These are phyloP conservation scores for Cyberlindnera meyerae DNA, from an alignment of 805 yeast species.

Conservation along the genomic window DNA sequence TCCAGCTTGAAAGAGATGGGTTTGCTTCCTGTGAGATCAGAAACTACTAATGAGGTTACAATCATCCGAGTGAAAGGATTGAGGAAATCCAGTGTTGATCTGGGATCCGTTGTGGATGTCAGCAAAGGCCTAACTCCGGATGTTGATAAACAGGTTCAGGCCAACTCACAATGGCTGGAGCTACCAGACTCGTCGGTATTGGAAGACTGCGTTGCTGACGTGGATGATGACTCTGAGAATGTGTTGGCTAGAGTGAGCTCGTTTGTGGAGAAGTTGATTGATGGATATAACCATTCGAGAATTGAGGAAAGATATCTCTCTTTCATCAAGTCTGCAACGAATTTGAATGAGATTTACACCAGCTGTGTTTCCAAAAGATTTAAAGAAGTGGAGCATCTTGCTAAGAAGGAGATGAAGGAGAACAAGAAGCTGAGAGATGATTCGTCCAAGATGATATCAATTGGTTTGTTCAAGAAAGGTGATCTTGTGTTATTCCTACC, in stretches of 20 bases:
- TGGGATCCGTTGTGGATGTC: conserved; percentile 33
- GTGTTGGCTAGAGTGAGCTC: conserved; percentile 15
- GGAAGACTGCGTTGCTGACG: conserved; percentile 8
- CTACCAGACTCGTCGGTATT: conserved; percentile 23
- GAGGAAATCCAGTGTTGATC: conserved; percentile 38
- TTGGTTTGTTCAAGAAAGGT: conserved; percentile 60
- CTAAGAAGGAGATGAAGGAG: conserved; percentile 78
- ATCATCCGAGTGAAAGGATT: conserved; percentile 80
- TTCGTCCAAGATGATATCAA: conserved; percentile 55
- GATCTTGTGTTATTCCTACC: conserved; percentile 86
- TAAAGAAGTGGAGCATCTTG: conserved; percentile 83
- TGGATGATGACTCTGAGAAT: conserved; percentile 11
- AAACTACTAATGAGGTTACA: conserved; percentile 25
- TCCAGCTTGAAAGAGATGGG: conserved; percentile 47
- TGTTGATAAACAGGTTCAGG: conserved; percentile 33
- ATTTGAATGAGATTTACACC: conserved; percentile 29
- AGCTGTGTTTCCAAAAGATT: conserved; percentile 65
- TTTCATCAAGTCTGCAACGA: conserved; percentile 23
- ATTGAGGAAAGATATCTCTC: conserved; percentile 24
- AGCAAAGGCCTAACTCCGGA: conserved; percentile 36
- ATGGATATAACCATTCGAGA: conserved; percentile 19
- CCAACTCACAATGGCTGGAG: conserved; percentile 45
- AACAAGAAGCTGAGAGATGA: conserved; percentile 43
- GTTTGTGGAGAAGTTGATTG: conserved; percentile 15
- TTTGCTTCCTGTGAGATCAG: conserved; percentile 50